Conservation (phyloP, 1,139 yeast genomes). For the Lodderomyces beijingensis region DNA sequence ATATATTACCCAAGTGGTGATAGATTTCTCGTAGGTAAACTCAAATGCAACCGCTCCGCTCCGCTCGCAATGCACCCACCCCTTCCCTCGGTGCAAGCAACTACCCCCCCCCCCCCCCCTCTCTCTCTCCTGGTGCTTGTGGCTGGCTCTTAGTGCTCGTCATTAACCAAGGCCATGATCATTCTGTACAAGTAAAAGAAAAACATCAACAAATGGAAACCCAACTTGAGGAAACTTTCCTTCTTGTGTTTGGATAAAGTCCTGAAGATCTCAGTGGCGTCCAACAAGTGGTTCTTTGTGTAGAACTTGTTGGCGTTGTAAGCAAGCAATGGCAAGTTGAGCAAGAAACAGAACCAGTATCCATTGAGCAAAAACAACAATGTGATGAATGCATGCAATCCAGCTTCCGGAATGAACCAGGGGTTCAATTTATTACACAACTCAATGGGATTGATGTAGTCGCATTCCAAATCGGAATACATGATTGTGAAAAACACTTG, state of each 20-base stretch:
- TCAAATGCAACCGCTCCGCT: no score
- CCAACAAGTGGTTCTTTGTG: constrained; percentile 80
- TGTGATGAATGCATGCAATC: constrained; percentile 71
- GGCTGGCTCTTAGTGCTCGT: constrained; percentile 39
- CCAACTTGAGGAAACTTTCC: constrained; percentile 86
- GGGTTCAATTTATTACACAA: constrained; percentile 89
- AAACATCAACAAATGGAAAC: constrained; percentile 87
- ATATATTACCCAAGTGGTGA: no score
- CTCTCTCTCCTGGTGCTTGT: not conserved
- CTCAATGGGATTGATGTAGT: constrained; percentile 95
- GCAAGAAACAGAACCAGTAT: constrained; percentile 85
- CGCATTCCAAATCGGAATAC: constrained; percentile 92
- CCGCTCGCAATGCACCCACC: no score
- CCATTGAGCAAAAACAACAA: constrained; percentile 77
- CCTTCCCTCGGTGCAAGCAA: no score
- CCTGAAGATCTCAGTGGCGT: constrained; percentile 97
- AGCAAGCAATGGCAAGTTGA: constrained; percentile 83
- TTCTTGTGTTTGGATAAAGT: constrained; percentile 90
- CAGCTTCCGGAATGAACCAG: constrained; percentile 89
- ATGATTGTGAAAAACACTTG: constrained; percentile 92
- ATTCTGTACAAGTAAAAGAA: constrained; percentile 94
- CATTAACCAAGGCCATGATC: constrained; percentile 90
- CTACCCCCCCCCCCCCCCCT: not conserved
- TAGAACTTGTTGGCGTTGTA: constrained; percentile 71
- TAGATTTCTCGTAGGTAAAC: no score